Base-by-base conservation (phyloP, 2,329 filamentous ascomycete genomes). In the Parasarocladium wereldwijsianum region DNA sequence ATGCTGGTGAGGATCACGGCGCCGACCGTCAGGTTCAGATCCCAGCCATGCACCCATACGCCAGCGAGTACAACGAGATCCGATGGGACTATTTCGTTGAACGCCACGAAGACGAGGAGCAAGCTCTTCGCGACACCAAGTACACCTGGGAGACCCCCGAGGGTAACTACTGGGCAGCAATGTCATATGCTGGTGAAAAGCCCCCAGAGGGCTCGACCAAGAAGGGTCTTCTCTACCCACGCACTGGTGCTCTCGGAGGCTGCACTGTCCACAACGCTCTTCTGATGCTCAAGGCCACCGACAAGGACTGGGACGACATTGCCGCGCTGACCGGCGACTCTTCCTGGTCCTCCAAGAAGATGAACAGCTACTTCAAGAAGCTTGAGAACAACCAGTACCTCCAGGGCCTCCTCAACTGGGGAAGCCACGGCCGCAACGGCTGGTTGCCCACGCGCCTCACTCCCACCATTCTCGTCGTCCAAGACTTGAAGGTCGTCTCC, bases 231-330 rank as follows among this genome's bases (percentile, higher is more conserved):
- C 44, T 58, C 32, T 65, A 66, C 32, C 62, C 62, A 1, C 53
- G 62, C 2, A 53, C 60, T 0, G 58, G 55, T 5, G 57, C 60
- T 0, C 48, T 66, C 0, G 60, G 61, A 8, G 62, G 62, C 1
- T 66, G 62, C 46, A 63, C 66, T 1, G 60, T 64, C 5, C 73
- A 79, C 49, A 72, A 75, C 25, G 70, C 69, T 6, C 48, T 74
- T 25, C 64, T 77, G 28, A 58, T 64, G 11, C 25, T 37, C 25
- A 32, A 34, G 26, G 26, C 35, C 9, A 37, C 32, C 5, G 22
- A 32, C 20, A 36, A 36, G 17, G 35, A 36, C 22, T 36, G 35
- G 35, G 24, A 71, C 26, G 50, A 64, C 40, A 65, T 78, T 32
- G 62, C 61, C 4, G 47, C 50, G 9, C 41, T 76, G 17, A 78